Evolutionary conservation across 140 eudicot species (phyloP).

Genomic region (Senecio squalidus): DNA sequence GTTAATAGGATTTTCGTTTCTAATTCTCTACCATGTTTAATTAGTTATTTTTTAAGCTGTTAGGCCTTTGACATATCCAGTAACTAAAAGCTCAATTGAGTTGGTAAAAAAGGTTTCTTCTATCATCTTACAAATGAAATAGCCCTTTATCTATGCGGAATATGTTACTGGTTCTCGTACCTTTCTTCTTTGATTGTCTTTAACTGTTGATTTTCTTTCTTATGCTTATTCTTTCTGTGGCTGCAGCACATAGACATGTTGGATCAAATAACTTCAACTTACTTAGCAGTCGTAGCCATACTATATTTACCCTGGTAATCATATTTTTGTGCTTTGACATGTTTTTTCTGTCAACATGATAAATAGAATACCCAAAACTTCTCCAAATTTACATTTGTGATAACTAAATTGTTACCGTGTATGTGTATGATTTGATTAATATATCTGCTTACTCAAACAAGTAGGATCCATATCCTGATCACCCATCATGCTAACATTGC

Average conservation of each 20-base stretch:
- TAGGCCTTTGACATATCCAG: too few species aligned
- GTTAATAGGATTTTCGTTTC: too few species aligned
- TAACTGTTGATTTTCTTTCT: too few species aligned
- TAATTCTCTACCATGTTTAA: too few species aligned
- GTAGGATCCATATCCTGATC: not conserved
- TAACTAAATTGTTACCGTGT: not conserved
- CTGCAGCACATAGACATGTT: constrained; percentile 86
- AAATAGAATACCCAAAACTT: not conserved
- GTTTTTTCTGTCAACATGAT: not conserved
- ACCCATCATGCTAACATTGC: not conserved
- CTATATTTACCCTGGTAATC: constrained; percentile 82
- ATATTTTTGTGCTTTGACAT: constrained; percentile 8
- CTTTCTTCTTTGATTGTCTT: too few species aligned
- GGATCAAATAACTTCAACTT: constrained; percentile 85
- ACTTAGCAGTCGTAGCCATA: constrained; percentile 92
- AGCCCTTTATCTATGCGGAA: too few species aligned
- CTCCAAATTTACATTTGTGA: not conserved
- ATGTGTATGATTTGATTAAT: constrained; percentile 7
- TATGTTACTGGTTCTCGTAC: too few species aligned
- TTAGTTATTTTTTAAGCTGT: too few species aligned
- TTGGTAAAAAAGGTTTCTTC: too few species aligned
- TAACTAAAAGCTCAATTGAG: too few species aligned
- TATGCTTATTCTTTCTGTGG: constrained; percentile 15
- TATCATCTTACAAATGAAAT: too few species aligned
- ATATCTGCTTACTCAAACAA: not conserved